Conservation (phyloP, 1,284 basidiomycete species). For the Tylopilus sp. region DNA sequence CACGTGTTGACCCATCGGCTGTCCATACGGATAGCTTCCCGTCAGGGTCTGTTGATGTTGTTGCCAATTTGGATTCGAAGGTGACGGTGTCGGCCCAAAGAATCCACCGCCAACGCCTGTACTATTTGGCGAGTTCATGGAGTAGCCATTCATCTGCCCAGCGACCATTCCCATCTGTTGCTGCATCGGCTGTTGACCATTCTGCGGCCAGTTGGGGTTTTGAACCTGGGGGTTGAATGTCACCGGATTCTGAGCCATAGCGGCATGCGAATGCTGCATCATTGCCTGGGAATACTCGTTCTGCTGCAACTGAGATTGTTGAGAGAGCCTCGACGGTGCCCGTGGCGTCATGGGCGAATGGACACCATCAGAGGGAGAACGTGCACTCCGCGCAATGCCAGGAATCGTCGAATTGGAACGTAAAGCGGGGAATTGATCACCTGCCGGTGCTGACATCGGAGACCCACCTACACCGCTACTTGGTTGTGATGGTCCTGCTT, state of each 20-base stretch:
- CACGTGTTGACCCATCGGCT: slow-evolving; percentile 29
- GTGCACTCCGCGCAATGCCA: slow-evolving; percentile 66
- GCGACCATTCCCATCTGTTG: slow-evolving; percentile 35
- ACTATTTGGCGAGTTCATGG: slow-evolving; percentile 45
- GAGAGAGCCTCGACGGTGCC: slow-evolving; percentile 36
- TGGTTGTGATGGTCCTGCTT: slow-evolving; percentile 38
- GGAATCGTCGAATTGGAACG: slow-evolving; percentile 61
- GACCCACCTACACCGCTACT: slow-evolving; percentile 28
- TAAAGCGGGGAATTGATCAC: slow-evolving; percentile 41
- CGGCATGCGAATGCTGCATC: slow-evolving; percentile 35
- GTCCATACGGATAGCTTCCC: slow-evolving; percentile 37
- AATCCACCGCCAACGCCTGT: slow-evolving; percentile 35
- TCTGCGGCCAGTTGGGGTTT: slow-evolving; percentile 34
- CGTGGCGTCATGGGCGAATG: slow-evolving; percentile 61
- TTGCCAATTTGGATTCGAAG: slow-evolving; percentile 35
- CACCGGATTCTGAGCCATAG: slow-evolving; percentile 27
- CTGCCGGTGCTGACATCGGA: slow-evolving; percentile 30
- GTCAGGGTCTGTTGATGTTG: slow-evolving; percentile 35
- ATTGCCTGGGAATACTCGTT: slow-evolving; percentile 38
- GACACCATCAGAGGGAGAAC: slow-evolving; percentile 65
- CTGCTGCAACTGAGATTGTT: slow-evolving; percentile 40
- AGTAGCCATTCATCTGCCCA: slow-evolving; percentile 39
- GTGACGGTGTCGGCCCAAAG: slow-evolving; percentile 38
- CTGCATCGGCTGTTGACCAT: slow-evolving; percentile 38
- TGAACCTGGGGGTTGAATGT: slow-evolving; percentile 32